Evolutionary conservation across 176 grass and related monocot genomes (phyloP).

Genomic region (Musa troglodytarum): DNA sequence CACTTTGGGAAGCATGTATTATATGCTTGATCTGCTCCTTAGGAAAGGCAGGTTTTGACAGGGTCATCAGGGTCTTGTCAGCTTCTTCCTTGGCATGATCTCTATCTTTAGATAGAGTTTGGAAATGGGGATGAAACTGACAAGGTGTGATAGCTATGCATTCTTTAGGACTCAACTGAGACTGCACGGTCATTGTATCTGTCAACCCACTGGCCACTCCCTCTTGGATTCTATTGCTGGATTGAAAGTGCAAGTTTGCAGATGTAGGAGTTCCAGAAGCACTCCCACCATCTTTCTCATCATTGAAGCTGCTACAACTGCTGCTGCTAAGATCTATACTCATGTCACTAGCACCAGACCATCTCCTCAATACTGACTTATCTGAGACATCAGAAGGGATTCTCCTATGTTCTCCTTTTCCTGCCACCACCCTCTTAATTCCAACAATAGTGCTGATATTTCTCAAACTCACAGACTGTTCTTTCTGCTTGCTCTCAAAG

Average conservation of each 20-base stretch:
- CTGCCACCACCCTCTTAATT: slow-evolving; percentile 39
- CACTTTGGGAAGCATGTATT: background rate
- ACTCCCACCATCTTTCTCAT: slow-evolving; percentile 58
- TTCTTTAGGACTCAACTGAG: slow-evolving; percentile 17
- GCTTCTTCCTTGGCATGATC: slow-evolving; percentile 7
- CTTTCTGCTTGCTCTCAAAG: slow-evolving; percentile 77
- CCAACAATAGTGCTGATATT: slow-evolving; percentile 31
- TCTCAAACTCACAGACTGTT: slow-evolving; percentile 58
- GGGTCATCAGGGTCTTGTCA: slow-evolving; percentile 27
- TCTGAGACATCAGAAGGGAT: slow-evolving; percentile 70
- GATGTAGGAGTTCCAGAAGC: slow-evolving; percentile 50
- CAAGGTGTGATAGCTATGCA: background rate
- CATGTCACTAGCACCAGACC: slow-evolving; percentile 86
- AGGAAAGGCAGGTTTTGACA: slow-evolving; percentile 25
- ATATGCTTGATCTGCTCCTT: slow-evolving; percentile 30
- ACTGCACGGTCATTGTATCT: too few species aligned
- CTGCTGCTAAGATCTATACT: slow-evolving; percentile 76
- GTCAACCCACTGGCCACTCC: too few species aligned
- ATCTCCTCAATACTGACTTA: slow-evolving; percentile 66
- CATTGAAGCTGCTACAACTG: slow-evolving; percentile 36
- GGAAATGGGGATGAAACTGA: background rate
- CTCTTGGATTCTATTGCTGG: slow-evolving; percentile 25
- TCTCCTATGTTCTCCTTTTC: slow-evolving; percentile 69
- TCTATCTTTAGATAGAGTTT: slow-evolving; percentile 24
- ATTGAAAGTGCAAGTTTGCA: slow-evolving; percentile 35